A percentile compares a stretch with the other conserved stretches of the same genome.
Evolutionary conservation across 805 yeast genomes (phyloP).

Genomic region (Kluyveromyces wickerhamii): DNA sequence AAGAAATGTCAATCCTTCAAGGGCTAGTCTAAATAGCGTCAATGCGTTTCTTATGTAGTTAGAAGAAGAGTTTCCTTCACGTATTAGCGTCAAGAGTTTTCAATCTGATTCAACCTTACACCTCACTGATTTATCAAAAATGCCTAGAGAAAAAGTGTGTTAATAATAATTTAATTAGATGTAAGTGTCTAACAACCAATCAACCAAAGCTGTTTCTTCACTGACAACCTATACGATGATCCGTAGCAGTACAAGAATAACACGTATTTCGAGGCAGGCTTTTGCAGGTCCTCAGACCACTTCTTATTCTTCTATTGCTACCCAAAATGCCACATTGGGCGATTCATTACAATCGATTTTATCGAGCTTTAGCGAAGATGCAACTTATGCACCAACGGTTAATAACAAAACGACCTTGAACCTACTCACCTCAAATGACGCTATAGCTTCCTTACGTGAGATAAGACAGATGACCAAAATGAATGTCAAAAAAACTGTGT

Average conservation of each 20-base stretch:
- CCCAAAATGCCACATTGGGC: not conserved
- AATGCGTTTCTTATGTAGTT: constrained; percentile 52
- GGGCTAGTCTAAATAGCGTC: constrained; percentile 69
- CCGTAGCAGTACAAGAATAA: too few species aligned
- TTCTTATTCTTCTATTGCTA: not conserved
- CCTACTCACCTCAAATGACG: not conserved
- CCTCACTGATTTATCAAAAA: too few species aligned
- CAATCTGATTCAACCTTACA: too few species aligned
- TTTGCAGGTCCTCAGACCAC: too few species aligned
- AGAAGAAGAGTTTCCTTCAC: too few species aligned
- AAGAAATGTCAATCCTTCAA: constrained; percentile 60
- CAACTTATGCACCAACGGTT: not conserved
- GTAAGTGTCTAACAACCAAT: too few species aligned
- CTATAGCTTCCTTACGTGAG: not conserved
- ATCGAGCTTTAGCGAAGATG: not conserved
- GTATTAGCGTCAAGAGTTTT: too few species aligned
- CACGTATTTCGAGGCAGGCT: too few species aligned
- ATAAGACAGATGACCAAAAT: constrained; percentile 1
- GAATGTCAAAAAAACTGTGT: not conserved
- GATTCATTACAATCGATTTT: constrained; percentile 3
- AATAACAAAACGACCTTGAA: not conserved
- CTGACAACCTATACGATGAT: too few species aligned
- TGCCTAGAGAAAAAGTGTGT: too few species aligned
- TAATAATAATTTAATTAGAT: too few species aligned
- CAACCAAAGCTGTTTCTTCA: too few species aligned